Conservation (phyloP, 2,329 filamentous ascomycete genomes). For the Calcarisporium arbuscula region DNA sequence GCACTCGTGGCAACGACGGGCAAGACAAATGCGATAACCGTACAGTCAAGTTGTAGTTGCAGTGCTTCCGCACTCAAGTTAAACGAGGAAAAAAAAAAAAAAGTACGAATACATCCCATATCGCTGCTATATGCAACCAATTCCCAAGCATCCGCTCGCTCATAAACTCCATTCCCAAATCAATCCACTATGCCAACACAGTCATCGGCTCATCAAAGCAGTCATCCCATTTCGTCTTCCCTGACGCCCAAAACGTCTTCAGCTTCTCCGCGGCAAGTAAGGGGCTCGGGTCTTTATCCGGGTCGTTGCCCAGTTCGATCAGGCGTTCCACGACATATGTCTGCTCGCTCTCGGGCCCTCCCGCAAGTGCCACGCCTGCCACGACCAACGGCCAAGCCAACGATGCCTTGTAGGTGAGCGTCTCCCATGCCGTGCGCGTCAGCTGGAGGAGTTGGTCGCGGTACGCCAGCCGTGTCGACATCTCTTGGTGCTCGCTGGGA, state of each 20-base stretch:
- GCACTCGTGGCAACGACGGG: no score
- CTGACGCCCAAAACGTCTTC: constrained; percentile 7
- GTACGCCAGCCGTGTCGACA: background rate
- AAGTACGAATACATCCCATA: no score
- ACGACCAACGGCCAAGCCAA: constrained; percentile 8
- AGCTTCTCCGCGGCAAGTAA: constrained; percentile 1
- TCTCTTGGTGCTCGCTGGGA: background rate
- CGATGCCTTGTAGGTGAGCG: constrained; percentile 3
- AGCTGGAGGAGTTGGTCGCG: constrained; percentile 5
- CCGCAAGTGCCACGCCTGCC: constrained; percentile 4
- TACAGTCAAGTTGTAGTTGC: no score
- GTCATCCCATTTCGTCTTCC: constrained; percentile 7
- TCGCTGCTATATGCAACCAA: no score
- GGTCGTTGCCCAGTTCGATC: constrained; percentile 3
- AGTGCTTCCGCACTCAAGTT: no score
- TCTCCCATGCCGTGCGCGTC: background rate
- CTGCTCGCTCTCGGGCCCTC: background rate
- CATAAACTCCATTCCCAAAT: no score
- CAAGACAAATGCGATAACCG: no score
- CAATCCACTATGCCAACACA: no score
- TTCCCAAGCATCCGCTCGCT: no score
- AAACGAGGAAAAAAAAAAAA: no score
- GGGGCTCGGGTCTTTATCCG: constrained; percentile 3
- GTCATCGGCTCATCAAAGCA: constrained; percentile 8
- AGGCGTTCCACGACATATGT: constrained; percentile 4